Percentiles rank a stretch among this genome's conserved stretches.
Evolutionary conservation across 495 filamentous ascomycete genomes (phyloP).

Genomic region (Filosporella fistucella): DNA sequence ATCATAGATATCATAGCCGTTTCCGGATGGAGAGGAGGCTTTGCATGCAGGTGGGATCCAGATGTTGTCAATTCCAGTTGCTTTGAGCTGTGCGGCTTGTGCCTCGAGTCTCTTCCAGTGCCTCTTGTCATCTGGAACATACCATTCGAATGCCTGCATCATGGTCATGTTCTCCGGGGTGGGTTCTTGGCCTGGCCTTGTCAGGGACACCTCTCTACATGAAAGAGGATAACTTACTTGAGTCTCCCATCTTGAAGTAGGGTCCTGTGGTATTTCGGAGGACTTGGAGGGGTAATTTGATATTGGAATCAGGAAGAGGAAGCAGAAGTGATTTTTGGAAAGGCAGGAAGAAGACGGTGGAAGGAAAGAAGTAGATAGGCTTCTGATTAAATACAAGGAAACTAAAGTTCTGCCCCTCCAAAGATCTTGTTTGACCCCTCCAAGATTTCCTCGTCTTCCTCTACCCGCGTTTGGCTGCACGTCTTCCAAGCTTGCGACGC

Average conservation of each 20-base stretch:
- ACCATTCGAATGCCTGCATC: conserved; percentile 74
- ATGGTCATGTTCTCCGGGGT: conserved; percentile 56
- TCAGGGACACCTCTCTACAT: not conserved
- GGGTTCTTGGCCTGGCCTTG: conserved; percentile 17
- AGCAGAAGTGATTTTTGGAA: not conserved
- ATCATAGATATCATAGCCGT: conserved; percentile 78
- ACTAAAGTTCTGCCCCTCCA: conserved; percentile 8
- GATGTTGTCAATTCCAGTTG: conserved; percentile 59
- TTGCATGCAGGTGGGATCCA: conserved; percentile 78
- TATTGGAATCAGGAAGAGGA: not conserved
- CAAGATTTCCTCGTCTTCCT: not conserved
- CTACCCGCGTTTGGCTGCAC: too few relatives aligned
- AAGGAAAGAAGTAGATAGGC: not conserved
- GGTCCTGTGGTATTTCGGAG: not conserved
- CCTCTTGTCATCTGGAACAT: conserved; percentile 56
- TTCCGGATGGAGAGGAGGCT: conserved; percentile 54
- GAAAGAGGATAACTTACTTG: not conserved
- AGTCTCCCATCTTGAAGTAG: conserved; percentile 12
- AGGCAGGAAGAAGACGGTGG: not conserved
- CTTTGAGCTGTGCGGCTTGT: conserved; percentile 49
- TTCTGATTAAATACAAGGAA: not conserved
- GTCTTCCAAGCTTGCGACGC: conserved; percentile 1
- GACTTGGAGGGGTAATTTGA: not conserved
- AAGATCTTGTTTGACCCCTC: not conserved
- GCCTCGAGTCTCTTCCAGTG: conserved; percentile 59